Base-by-base conservation (phyloP, 208 protist genomes). In the Strigomonas culicis region DNA sequence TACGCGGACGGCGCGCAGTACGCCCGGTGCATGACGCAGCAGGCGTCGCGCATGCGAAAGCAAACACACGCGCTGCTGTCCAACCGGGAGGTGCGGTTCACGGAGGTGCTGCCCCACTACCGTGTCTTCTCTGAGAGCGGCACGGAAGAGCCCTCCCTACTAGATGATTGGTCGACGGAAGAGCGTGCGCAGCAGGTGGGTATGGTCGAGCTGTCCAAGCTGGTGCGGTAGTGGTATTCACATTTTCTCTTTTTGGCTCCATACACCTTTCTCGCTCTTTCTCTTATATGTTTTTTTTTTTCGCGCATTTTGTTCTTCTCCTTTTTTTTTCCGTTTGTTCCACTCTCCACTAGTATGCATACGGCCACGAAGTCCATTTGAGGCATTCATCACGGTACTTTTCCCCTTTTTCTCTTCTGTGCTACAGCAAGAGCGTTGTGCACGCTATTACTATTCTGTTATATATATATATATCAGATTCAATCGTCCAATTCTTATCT, bases 51-150 rank as follows among this genome's bases (percentile, higher is more conserved):
- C 43, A 63, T 60, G 63, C 41, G 10, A 11, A 21, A 68, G 32
- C 4, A 34, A 3, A 49, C 64, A 25, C 39, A 59, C 6, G 41
- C 43, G 28, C 62, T 76, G 55, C 8, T 69, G 41, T 39, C 8
- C 24, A 34, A 43, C 47, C 24, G 24, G 7, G 21, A 27, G 57
- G 71, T 60, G 2, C 49, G 53, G 28, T 77, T 75, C 50, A 61
- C 50, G n/a, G 53, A 60, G 15, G 52, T 81, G 43, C 56, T 81
- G 21, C 76, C 76, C 0, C 59, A 69, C 52, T 78, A 78, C 59
- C 25, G 55, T 55, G 15, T n/a, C 1, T 43, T 21, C 30, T 15
- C 8, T n/a, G 13, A 19, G 21, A 43, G 4, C 4, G 46, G 17
- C 11, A 39, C 17, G 32, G 50, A 43, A 10, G 44, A 17, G 17